These are phyloP conservation scores for Lojkania enalia DNA, from an alignment of 2,329 filamentous ascomycete genomes.

Conservation along the genomic window DNA sequence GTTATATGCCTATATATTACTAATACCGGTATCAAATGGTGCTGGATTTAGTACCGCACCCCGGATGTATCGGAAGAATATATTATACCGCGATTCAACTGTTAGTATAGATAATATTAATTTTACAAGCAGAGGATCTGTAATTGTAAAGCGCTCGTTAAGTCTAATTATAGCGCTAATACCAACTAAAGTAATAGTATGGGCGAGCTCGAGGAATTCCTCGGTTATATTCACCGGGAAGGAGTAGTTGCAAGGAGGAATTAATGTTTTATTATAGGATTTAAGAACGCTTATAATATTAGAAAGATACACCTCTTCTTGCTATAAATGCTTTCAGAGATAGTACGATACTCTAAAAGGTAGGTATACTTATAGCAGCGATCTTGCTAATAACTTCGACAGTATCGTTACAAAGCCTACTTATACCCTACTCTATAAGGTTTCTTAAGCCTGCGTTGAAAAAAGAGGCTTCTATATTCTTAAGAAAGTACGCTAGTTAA, in stretches of 20 bases:
- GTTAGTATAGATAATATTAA: slow-evolving; percentile 17
- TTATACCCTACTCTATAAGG: slow-evolving; percentile 12
- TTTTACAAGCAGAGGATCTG: slow-evolving; percentile 15
- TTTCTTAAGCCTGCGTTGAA: slow-evolving; percentile 17
- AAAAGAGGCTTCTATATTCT: slow-evolving; percentile 18
- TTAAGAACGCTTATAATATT: slow-evolving; percentile 16
- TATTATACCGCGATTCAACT: slow-evolving; percentile 18
- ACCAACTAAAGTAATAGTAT: slow-evolving; percentile 16
- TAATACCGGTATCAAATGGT: slow-evolving; percentile 16
- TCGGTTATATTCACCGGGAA: slow-evolving; percentile 12
- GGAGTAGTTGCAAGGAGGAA: slow-evolving; percentile 20
- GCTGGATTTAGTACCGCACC: slow-evolving; percentile 12
- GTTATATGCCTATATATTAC: slow-evolving; percentile 14
- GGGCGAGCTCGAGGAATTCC: slow-evolving; percentile 15
- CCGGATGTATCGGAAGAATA: slow-evolving; percentile 12
- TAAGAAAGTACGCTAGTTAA: slow-evolving; percentile 16
- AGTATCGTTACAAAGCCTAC: slow-evolving; percentile 11
- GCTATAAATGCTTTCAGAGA: slow-evolving; percentile 10
- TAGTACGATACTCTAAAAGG: slow-evolving; percentile 4
- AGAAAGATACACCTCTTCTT: slow-evolving; percentile 17
- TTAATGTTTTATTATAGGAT: slow-evolving; percentile 15
- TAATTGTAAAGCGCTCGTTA: slow-evolving; percentile 15
- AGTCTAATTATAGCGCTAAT: slow-evolving; percentile 18
- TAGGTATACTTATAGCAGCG: slow-evolving; percentile 12
- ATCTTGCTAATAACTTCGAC: slow-evolving; percentile 14